Base-by-base conservation (phyloP, 305 asterid genomes). In the Plantago coronopus region DNA sequence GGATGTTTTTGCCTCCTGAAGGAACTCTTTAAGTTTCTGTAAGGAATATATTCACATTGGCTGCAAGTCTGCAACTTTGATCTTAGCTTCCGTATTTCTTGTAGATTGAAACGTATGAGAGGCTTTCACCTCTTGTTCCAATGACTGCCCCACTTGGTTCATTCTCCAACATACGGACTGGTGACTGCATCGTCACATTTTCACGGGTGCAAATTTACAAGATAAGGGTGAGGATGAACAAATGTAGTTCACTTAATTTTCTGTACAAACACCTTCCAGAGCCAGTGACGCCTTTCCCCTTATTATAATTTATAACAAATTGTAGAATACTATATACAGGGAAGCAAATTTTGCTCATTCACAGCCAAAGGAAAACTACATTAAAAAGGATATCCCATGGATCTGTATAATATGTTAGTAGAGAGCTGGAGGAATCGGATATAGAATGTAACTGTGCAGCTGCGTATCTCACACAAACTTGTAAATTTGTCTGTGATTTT, bases 41-140 rank as follows among this genome's bases (percentile, higher is more conserved):
- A 16, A n/a, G 3, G 40, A 34, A 17, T 57, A 16, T 34, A 13
- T 57, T 57, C 25, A 20, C 17, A 10, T 37, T 17, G 17, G 34
- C 29, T 56, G 18, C 25, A 8, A 25, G 1, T 7, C 10, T 19
- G 14, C 51, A 2, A 21, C 13, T 27, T 25, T 12, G 46, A 17
- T 44, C 58, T 48, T 34, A 37, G 12, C 54, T 62, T 62, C 40
- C 57, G 54, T 44, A 31, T 73, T 46, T 67, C 12, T 72, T 59
- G 62, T 72, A 91, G 98, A 85, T 91, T 78, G 77, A 81, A 70
- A 70, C 81, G 63, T 91, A 91, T 72, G 97, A 91, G 68, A 84
- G 98, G 74, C 95, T 91, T 81, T 91, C 95, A 21, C 97, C 98
- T 77, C 95, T 91, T 57, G 73, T 86, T 75, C 98, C 98, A 14